Percentiles rank a stretch among this genome's conserved stretches.
phyloP scores from a whole-genome alignment of 257 asterid species.

The Dorcoceras hygrometricum region DNA sequence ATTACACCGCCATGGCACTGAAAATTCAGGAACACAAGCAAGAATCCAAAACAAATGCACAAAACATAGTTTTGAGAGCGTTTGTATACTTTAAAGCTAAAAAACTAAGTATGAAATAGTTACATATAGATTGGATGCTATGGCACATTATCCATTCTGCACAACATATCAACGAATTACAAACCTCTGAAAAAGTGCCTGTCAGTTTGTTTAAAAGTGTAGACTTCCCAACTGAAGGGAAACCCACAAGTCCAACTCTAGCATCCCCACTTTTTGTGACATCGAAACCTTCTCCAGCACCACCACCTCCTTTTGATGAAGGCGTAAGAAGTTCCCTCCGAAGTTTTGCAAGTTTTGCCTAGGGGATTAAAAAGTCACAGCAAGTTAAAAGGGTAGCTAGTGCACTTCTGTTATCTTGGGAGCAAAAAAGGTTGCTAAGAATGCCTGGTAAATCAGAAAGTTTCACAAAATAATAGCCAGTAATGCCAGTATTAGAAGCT shows the following conservation, averaged over 20 bases:
- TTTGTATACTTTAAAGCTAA: background rate
- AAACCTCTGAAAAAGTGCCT: slow-evolving; percentile 94
- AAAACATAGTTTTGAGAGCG: background rate
- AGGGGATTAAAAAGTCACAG: slow-evolving; percentile 18
- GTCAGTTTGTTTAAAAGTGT: slow-evolving; percentile 91
- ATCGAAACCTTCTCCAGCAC: slow-evolving; percentile 99
- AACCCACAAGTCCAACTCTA: slow-evolving; percentile 95
- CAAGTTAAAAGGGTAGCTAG: background rate
- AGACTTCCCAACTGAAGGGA: slow-evolving; percentile 97
- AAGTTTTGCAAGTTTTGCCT: slow-evolving; percentile 98
- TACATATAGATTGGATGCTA: background rate
- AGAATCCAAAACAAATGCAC: background rate
- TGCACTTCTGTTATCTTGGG: background rate
- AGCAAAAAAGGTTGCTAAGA: background rate
- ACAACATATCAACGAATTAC: slow-evolving; percentile 24
- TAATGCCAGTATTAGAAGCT: background rate
- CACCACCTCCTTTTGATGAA: slow-evolving; percentile 92
- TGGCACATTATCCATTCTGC: background rate
- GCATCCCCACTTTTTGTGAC: slow-evolving; percentile 99
- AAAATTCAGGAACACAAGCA: background rate
- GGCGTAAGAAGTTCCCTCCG: slow-evolving; percentile 93
- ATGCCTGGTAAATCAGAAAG: background rate
- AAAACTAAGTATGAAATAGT: background rate
- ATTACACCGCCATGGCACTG: background rate
- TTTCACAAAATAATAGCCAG: background rate